Base-by-base conservation (phyloP, 768 basidiomycete species). In the Solioccasus polychromus region DNA sequence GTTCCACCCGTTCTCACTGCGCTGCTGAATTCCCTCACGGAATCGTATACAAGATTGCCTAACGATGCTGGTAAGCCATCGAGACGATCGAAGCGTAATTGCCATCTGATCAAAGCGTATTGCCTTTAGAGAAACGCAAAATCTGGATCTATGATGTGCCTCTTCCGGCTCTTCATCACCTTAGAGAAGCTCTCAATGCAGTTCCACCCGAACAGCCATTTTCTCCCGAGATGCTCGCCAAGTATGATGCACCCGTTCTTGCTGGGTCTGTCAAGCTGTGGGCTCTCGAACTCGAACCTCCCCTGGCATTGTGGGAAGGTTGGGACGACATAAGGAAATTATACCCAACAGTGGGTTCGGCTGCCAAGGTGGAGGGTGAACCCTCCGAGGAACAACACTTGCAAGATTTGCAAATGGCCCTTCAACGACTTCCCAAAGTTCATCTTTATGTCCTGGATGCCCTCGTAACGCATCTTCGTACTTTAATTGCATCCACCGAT, bases 101-200 rank as follows among this genome's bases (percentile, higher is more conserved):
- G 4, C 36, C 9, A 7, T 38, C 36, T 52, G 19, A 56, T 31
- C 11, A n/a, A n/a, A n/a, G n/a, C n/a, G n/a, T 15, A 28, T 44
- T n/a, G 18, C 43, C 11, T 28, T 4, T 60, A 83, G 93, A 94
- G 63, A 86, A 81, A 61, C 82, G 94, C 47, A 92, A 86, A 70
- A 71, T 85, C 4, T 97, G 94, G 94, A 89, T 97, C 43, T 98
- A 96, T 66, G 92, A 97, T 56, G 88, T 90, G 4, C 92, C 93
- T 1, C 75, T 98, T 6, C 72, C 81, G 2, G 80, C 82, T 20
- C 78, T 88, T 14, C 94, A 98, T 57, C 85, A 86, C 47, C 80
- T 97, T 24, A 83, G 94, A 45, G 89, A 92, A 66, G 75, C 76
- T 5, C 71, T 97, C 42, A 95, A 96, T 61, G 79, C 76, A 9